Conservation (phyloP, 148 eudicot genomes). For the Silene conica region DNA sequence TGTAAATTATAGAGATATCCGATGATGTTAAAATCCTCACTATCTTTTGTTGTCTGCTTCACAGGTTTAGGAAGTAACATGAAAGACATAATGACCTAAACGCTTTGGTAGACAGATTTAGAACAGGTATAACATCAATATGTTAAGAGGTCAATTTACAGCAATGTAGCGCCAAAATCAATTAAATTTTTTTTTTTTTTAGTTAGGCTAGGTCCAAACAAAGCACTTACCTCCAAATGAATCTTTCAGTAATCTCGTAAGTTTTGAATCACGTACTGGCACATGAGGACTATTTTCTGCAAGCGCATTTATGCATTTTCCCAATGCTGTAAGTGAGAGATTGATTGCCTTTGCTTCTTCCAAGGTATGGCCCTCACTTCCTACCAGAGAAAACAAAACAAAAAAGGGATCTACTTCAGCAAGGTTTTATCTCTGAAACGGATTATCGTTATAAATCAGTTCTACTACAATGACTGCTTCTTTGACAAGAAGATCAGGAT, state of each 20-base stretch:
- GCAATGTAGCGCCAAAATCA: neutral
- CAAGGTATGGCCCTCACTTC: conserved; percentile 96
- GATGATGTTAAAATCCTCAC: neutral
- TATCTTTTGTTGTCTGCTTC: neutral
- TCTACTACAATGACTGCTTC: neutral
- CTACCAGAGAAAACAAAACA: conserved; percentile 36
- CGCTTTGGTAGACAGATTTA: conserved; percentile 4
- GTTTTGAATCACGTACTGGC: conserved; percentile 97
- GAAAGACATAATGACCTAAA: neutral
- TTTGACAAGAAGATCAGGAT: neutral
- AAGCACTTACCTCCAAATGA: conserved; percentile 91
- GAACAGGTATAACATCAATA: neutral
- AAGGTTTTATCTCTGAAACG: conserved; percentile 10
- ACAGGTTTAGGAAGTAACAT: conserved; percentile 8
- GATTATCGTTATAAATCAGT: neutral
- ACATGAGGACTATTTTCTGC: conserved; percentile 99
- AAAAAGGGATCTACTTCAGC: neutral
- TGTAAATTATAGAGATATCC: conserved; percentile 8
- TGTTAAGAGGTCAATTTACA: neutral
- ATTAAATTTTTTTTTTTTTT: neutral
- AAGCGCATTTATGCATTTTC: conserved; percentile 98
- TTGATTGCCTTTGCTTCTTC: conserved; percentile 99
- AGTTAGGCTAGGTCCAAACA: neutral
- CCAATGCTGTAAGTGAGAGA: conserved; percentile 95
- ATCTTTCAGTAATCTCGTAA: conserved; percentile 94